phyloP scores from a whole-genome alignment of 345 rosid species.

The Microthlaspi erraticum region DNA sequence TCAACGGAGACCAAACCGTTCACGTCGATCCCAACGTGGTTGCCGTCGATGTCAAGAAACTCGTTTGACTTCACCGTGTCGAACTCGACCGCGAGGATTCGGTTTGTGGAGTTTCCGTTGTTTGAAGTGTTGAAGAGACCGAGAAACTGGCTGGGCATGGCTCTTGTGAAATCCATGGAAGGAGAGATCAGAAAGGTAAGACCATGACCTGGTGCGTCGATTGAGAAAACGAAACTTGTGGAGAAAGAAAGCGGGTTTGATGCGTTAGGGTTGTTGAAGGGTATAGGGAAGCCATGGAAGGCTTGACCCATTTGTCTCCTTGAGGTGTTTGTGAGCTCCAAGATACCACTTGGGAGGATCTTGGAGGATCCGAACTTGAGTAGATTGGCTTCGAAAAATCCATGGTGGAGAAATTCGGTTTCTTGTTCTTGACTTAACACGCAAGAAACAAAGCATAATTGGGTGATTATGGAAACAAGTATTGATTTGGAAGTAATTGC shows the following conservation, averaged over 20 bases:
- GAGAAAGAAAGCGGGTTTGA: slow-evolving; percentile 48
- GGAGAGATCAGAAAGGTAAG: slow-evolving; percentile 52
- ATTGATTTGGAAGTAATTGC: slow-evolving; percentile 33
- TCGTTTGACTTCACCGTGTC: slow-evolving; percentile 57
- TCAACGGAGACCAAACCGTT: slow-evolving; percentile 49
- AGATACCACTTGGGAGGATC: slow-evolving; percentile 55
- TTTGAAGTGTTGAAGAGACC: slow-evolving; percentile 57
- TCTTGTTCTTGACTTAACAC: slow-evolving; percentile 41
- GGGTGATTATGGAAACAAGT: slow-evolving; percentile 28
- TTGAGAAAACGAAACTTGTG: slow-evolving; percentile 52
- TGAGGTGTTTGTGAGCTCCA: slow-evolving; percentile 63
- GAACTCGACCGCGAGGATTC: slow-evolving; percentile 60
- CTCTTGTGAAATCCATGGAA: slow-evolving; percentile 34
- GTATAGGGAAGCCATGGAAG: slow-evolving; percentile 49
- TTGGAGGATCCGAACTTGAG: slow-evolving; percentile 47
- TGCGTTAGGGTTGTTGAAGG: slow-evolving; percentile 42
- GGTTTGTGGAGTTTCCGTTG: slow-evolving; percentile 50
- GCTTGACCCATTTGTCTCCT: slow-evolving; percentile 50
- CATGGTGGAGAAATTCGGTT: slow-evolving; percentile 49
- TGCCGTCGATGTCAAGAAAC: slow-evolving; percentile 50
- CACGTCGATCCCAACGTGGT: slow-evolving; percentile 69
- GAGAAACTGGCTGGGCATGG: slow-evolving; percentile 42
- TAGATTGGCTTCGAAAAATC: slow-evolving; percentile 51
- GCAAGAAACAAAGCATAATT: slow-evolving; percentile 32
- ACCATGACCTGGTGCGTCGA: slow-evolving; percentile 53